A percentile compares a stretch with the other conserved stretches of the same genome.
Evolutionary conservation across 2,329 filamentous ascomycete species (phyloP).

Genomic region (Xylaria multiplex): DNA sequence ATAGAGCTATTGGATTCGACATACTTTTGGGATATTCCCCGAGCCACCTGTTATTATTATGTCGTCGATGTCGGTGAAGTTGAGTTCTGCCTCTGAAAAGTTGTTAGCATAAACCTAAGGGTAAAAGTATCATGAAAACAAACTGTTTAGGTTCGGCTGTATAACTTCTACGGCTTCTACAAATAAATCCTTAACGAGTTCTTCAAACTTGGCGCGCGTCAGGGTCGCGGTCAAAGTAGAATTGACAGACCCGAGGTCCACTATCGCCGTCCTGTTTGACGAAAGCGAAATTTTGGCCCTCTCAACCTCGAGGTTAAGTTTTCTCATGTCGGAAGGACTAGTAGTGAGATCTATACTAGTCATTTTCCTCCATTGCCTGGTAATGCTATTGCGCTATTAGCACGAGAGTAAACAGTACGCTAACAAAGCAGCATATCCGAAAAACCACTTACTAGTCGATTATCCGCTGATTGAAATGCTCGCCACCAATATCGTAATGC

Average conservation of each 20-base stretch:
- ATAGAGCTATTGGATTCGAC: neutral
- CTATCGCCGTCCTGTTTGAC: neutral
- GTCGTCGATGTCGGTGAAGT: slow-evolving; percentile 6
- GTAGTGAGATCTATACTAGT: neutral
- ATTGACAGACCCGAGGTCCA: neutral
- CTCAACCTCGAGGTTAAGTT: slow-evolving; percentile 5
- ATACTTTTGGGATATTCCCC: slow-evolving; percentile 7
- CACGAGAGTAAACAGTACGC: neutral
- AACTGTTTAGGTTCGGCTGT: neutral
- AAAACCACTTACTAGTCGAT: slow-evolving; percentile 1
- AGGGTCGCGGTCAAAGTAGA: neutral
- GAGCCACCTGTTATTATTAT: slow-evolving; percentile 10
- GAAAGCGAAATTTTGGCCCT: slow-evolving; percentile 7
- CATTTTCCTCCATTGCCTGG: neutral
- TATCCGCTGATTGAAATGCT: neutral
- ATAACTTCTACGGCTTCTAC: neutral
- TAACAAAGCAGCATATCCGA: no score
- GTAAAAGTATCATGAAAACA: neutral
- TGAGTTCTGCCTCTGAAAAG: slow-evolving; percentile 3
- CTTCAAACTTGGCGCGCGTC: neutral
- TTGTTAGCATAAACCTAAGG: neutral
- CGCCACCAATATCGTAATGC: neutral
- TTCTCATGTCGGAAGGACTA: neutral
- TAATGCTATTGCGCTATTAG: neutral
- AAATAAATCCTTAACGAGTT: neutral